Evolutionary conservation across 257 asterid genomes (phyloP).

Genomic region (Euphrasia confusa): DNA sequence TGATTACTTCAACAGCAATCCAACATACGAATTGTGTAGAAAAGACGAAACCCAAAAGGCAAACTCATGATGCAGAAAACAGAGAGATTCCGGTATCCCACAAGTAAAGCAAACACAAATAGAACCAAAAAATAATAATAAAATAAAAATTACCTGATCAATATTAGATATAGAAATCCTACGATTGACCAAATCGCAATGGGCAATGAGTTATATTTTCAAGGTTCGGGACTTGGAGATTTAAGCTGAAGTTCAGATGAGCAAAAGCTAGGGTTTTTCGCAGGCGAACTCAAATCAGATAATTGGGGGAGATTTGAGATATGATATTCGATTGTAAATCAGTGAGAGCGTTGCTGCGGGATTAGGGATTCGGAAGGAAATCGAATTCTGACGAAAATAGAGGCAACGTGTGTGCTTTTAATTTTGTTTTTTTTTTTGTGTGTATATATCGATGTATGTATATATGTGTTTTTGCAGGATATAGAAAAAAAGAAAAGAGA

Average conservation of each 20-base stretch:
- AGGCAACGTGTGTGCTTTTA: conserved; percentile 23
- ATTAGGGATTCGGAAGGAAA: conserved; percentile 30
- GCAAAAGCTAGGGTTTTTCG: conserved; percentile 32
- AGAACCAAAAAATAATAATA: neutral
- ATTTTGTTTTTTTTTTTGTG: neutral
- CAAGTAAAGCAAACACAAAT: conserved; percentile 1
- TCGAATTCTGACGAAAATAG: conserved; percentile 22
- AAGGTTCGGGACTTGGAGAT: conserved; percentile 13
- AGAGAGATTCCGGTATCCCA: conserved; percentile 5
- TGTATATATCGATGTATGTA: conserved; percentile 16
- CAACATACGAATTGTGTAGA: neutral
- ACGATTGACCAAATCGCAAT: neutral
- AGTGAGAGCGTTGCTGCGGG: conserved; percentile 7
- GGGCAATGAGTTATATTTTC: conserved; percentile 23
- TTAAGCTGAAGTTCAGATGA: conserved; percentile 15
- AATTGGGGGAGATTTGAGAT: neutral
- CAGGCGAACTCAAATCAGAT: conserved; percentile 14
- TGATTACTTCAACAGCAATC: conserved; percentile 4
- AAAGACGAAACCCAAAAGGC: conserved; percentile 5
- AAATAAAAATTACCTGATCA: conserved; percentile 22
- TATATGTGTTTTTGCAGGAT: conserved; percentile 11
- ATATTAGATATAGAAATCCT: conserved; percentile 10
- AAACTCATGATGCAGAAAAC: neutral
- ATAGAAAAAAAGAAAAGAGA: conserved; percentile 25
- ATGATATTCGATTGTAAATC: conserved; percentile 18